Base-by-base conservation (phyloP, 306 rosid species). In the Carpinus fangiana region DNA sequence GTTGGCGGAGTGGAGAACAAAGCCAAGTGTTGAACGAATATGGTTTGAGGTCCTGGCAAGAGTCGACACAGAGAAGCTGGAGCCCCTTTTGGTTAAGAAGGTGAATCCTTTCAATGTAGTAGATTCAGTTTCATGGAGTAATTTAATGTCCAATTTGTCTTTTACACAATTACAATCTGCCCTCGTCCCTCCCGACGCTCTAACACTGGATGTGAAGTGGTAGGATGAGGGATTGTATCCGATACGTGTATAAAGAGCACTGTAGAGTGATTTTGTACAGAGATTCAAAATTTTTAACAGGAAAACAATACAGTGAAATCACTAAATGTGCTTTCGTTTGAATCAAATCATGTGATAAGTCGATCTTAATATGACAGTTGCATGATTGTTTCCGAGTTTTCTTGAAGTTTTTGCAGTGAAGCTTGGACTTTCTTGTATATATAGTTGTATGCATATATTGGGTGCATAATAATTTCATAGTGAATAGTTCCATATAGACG, bases 181-280 rank as follows among this genome's bases (percentile, higher is more conserved):
- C 55, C 93, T 92, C 70, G 90, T 91, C 73, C 91, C 97, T 50
- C 80, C 98, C 0, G 98, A 92, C 77, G 90, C 98, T 46, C 89
- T 95, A 34, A 95, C 98, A 13, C 82, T 95, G 80, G 98, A 89
- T 85, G 88, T 95, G 75, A 90, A 92, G 82, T 95, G 97, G 98
- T 92, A 95, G 87, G 46, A 73, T 31, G 45, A 46, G 74, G 53
- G 80, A 67, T 73, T 60, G 56, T 41, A 67, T 41, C 75, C 10
- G 70, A 75, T 76, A 67, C 77, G 20, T 84, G 88, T 85, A 80
- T 66, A 18, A 82, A 68, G 36, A 66, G 56, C 55, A 68, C 78
- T 38, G 76, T 20, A 66, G 20, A 74, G 45, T 76, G 71, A 75
- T 79, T 73, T 65, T 88, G 97, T 92, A 90, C 82, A 83, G 86